Base-by-base conservation (phyloP, 2,329 filamentous ascomycete genomes). In the Cladosporium velox region DNA sequence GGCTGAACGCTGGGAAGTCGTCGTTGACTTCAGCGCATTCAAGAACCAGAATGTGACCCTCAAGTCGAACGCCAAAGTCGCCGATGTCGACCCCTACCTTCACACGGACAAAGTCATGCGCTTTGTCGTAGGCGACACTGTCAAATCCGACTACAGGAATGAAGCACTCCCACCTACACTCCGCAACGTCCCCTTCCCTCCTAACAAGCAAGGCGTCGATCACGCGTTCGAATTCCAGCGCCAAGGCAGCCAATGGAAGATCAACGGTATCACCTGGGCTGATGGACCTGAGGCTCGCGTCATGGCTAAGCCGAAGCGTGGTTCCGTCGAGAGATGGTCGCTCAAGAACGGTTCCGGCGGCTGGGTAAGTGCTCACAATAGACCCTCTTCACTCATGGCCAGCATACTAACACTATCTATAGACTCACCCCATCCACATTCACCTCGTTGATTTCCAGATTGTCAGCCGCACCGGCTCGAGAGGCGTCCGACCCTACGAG, bases 1-100 rank as follows among this genome's bases (percentile, higher is more conserved):
- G 77, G 86, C 84, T 5, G 86, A 88, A 72, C 81, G 86, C 6
- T 88, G 84, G 69, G 86, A 88, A 69, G 77, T 87, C 35, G 77
- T 88, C 28, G 75, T 88, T 65, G 86, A 88, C 75, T 88, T 88
- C 70, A 73, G 80, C 14, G 65, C 71, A 2, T 84, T 78, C 68
- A 78, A 77, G 2, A 83, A 83, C 52, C 77, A 85, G 72, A 85
- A 83, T 66, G 68, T 77, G 49, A 74, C 71, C 0, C 68, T 72
- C 38, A 28, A 57, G 18, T 69, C 66, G 62, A 74, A 72, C 67
- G 70, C 70, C 64, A 65, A 69, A 55, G 67, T 70, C 24, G 67
- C 69, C 21, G 47, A 38, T 7, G 70, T 71, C 58, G 73, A 87
- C 67, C 81, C 78, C 14, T 84, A 86, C 70, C 87, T 81, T 71